Conservation (phyloP, 306 rosid genomes). For the Citrullus amarus region DNA sequence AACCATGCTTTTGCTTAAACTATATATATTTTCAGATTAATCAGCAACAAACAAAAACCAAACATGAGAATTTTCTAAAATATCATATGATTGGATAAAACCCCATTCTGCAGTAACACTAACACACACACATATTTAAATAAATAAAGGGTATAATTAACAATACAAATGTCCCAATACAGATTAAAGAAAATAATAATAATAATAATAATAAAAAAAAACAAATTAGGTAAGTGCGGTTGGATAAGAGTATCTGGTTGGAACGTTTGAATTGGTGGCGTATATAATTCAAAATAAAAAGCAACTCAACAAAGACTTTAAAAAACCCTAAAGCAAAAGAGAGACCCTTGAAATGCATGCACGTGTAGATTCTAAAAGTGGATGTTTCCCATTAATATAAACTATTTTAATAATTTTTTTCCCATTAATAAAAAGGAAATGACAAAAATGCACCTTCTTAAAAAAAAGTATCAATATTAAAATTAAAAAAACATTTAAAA, state of each 20-base stretch:
- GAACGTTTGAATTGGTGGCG: not conserved
- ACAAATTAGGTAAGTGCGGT: not conserved
- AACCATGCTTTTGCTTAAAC: not conserved
- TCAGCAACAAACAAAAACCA: not conserved
- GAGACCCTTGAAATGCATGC: conserved; percentile 6
- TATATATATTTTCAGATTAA: not conserved
- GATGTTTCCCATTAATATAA: conserved; percentile 2
- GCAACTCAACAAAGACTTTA: not conserved
- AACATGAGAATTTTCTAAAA: not conserved
- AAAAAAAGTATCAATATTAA: not conserved
- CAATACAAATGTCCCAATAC: not conserved
- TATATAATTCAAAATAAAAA: not conserved
- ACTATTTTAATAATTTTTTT: not conserved
- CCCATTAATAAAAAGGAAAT: not conserved
- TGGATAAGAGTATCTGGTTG: conserved; percentile 4
- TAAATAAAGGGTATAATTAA: not conserved
- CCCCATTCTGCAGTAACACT: not conserved
- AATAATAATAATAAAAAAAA: not conserved
- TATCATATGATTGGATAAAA: not conserved
- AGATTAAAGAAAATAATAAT: not conserved
- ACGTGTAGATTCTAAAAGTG: conserved; percentile 12
- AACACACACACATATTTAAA: not conserved
- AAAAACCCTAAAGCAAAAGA: not conserved
- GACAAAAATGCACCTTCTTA: conserved; percentile 1
- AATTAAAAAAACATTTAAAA: not conserved